Conservation (phyloP, 805 yeast species). For the Nakazawaea laoshanensis region DNA sequence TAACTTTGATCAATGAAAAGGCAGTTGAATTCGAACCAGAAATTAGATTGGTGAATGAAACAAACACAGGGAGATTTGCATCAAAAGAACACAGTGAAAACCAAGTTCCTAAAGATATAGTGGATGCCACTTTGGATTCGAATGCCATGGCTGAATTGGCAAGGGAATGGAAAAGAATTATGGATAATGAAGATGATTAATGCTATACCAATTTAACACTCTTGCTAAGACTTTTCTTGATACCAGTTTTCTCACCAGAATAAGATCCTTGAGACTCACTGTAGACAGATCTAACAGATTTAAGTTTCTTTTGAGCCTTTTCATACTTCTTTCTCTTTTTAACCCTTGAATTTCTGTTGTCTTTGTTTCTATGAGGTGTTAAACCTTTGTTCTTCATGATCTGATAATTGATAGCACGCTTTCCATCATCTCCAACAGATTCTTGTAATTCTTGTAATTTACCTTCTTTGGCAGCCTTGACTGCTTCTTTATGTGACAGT, state of each 20-base stretch:
- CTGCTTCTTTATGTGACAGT: constrained; percentile 61
- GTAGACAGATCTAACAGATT: constrained; percentile 86
- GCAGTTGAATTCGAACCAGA: constrained; percentile 32
- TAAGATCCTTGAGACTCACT: constrained; percentile 69
- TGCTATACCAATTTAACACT: constrained; percentile 62
- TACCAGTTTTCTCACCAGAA: constrained; percentile 95
- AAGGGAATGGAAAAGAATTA: constrained; percentile 38
- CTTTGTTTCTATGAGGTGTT: constrained; percentile 89
- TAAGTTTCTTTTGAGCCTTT: constrained; percentile 86
- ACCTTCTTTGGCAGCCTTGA: constrained; percentile 78
- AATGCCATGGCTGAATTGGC: constrained; percentile 63
- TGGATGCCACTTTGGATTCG: constrained; percentile 72
- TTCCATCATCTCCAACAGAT: constrained; percentile 67
- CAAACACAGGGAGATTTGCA: constrained; percentile 69
- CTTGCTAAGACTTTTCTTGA: constrained; percentile 86
- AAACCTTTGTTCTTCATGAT: constrained; percentile 94
- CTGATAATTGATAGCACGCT: constrained; percentile 92
- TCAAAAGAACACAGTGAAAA: constrained; percentile 80
- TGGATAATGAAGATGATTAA: constrained; percentile 18
- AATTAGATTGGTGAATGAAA: constrained; percentile 59
- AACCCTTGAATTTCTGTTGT: constrained; percentile 90
- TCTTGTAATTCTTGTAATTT: constrained; percentile 65
- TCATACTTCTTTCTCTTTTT: constrained; percentile 98
- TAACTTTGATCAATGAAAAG: constrained; percentile 27
- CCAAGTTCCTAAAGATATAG: constrained; percentile 86